A percentile compares a stretch with the other conserved stretches of the same genome.
phyloP scores from a whole-genome alignment of 1,284 basidiomycete genomes.

The Rhodotorula sp. region DNA sequence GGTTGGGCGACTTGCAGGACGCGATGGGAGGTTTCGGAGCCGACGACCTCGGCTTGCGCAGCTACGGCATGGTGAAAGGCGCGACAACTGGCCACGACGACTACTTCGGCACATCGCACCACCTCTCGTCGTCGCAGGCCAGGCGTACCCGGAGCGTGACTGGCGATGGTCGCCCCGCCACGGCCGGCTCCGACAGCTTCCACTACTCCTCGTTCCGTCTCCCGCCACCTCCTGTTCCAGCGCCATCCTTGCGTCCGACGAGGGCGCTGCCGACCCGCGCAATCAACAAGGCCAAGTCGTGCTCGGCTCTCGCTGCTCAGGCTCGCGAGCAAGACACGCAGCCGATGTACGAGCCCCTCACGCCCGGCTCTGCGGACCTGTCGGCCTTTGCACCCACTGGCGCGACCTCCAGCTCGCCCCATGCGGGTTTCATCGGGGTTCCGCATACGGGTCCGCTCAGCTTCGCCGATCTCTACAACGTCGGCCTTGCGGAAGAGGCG shows the following conservation, averaged over 20 bases:
- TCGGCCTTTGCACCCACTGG: conserved; percentile 13
- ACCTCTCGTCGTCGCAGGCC: neutral
- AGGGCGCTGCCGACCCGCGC: conserved; percentile 29
- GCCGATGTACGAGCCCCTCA: conserved; percentile 30
- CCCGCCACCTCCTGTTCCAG: conserved; percentile 3
- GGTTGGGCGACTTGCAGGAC: conserved; percentile 18
- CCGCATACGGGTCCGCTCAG: conserved; percentile 33
- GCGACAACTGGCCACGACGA: neutral
- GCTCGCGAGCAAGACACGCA: conserved; percentile 15
- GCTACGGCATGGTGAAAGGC: conserved; percentile 24
- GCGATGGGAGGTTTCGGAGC: neutral
- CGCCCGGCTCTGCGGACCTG: conserved; percentile 27
- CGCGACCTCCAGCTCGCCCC: conserved; percentile 18
- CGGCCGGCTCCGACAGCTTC: conserved; percentile 13
- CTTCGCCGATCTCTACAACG: conserved; percentile 41
- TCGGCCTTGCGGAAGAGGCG: conserved; percentile 29
- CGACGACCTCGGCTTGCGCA: neutral
- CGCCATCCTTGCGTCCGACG: conserved; percentile 15
- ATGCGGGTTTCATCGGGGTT: conserved; percentile 29
- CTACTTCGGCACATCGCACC: neutral
- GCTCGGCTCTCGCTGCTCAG: conserved; percentile 29
- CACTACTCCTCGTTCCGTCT: conserved; percentile 9
- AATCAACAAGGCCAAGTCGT: conserved; percentile 41
- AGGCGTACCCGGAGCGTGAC: neutral
- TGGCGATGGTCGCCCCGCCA: neutral